phyloP scores from a whole-genome alignment of 2,329 filamentous ascomycete genomes.

The Daldinia eschscholtzii region DNA sequence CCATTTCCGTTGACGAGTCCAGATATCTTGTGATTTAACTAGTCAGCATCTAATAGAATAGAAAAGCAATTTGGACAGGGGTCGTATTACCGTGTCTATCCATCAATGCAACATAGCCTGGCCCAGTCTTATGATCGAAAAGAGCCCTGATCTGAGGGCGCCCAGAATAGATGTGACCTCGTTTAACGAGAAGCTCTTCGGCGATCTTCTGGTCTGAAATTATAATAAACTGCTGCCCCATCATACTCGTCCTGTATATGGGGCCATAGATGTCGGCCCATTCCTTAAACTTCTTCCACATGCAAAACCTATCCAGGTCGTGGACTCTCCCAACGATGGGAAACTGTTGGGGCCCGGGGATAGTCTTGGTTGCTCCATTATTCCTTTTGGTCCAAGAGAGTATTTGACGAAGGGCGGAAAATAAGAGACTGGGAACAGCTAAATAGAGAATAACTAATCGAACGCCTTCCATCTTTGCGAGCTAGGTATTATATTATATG shows the following conservation, averaged over 20 bases:
- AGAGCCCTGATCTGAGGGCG: conserved; percentile 64
- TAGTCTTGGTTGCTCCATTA: conserved; percentile 48
- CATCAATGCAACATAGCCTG: conserved; percentile 64
- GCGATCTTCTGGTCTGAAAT: conserved; percentile 64
- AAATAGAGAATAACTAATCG: conserved; percentile 59
- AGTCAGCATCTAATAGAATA: conserved; percentile 16
- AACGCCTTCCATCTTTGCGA: conserved; percentile 56
- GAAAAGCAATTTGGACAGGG: neutral
- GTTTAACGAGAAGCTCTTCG: conserved; percentile 62
- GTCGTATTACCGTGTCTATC: conserved; percentile 59
- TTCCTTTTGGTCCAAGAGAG: conserved; percentile 53
- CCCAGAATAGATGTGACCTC: conserved; percentile 64
- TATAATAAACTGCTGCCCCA: conserved; percentile 54
- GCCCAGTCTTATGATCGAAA: conserved; percentile 63
- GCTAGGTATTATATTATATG: conserved; percentile 4
- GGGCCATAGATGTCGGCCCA: conserved; percentile 51
- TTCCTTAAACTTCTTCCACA: conserved; percentile 64
- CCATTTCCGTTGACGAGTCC: conserved; percentile 65
- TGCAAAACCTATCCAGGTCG: conserved; percentile 60
- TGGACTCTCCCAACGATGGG: conserved; percentile 64
- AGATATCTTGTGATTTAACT: conserved; percentile 55
- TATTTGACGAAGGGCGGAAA: conserved; percentile 57
- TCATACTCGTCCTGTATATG: conserved; percentile 52
- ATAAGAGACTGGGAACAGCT: conserved; percentile 60
- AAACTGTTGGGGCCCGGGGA: conserved; percentile 62